Conservation (phyloP, 345 rosid species). For the Clarkia xantiana region DNA sequence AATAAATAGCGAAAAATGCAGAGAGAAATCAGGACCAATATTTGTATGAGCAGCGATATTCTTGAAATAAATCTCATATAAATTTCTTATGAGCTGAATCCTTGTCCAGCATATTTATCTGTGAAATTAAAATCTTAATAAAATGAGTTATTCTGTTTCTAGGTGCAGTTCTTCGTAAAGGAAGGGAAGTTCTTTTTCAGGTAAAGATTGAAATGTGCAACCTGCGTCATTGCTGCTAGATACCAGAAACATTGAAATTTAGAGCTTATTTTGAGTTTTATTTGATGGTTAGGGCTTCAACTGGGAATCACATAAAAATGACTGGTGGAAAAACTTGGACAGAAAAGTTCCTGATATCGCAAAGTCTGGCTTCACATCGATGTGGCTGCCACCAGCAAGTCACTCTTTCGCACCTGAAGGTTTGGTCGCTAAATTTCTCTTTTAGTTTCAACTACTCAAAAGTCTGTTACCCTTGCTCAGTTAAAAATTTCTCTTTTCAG, state of each 20-base stretch:
- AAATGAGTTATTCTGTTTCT: conserved; percentile 4
- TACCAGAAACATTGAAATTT: neutral
- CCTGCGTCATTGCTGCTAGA: neutral
- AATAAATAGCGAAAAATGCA: too few relatives aligned
- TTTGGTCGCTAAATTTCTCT: conserved; percentile 11
- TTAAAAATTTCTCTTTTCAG: conserved; percentile 17
- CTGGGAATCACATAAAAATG: conserved; percentile 86
- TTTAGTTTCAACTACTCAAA: neutral
- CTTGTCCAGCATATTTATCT: too few relatives aligned
- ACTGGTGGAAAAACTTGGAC: conserved; percentile 85
- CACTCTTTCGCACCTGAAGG: conserved; percentile 80
- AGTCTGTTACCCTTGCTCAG: neutral
- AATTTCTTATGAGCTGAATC: too few relatives aligned
- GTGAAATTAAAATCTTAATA: neutral
- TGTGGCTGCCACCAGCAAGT: conserved; percentile 79
- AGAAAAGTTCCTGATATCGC: conserved; percentile 55
- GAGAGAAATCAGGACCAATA: too few relatives aligned
- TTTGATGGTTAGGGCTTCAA: conserved; percentile 42
- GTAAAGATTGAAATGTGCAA: conserved; percentile 17
- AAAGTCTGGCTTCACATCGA: conserved; percentile 76
- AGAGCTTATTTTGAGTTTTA: too few relatives aligned
- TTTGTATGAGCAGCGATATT: too few relatives aligned
- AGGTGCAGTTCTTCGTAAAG: conserved; percentile 44
- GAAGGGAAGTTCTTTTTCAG: conserved; percentile 78
- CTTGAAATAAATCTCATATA: too few relatives aligned